A percentile compares a stretch with the other conserved stretches of the same genome.
phyloP scores from a whole-genome alignment of 768 basidiomycete species.

The Tylopilus subfusipes region DNA sequence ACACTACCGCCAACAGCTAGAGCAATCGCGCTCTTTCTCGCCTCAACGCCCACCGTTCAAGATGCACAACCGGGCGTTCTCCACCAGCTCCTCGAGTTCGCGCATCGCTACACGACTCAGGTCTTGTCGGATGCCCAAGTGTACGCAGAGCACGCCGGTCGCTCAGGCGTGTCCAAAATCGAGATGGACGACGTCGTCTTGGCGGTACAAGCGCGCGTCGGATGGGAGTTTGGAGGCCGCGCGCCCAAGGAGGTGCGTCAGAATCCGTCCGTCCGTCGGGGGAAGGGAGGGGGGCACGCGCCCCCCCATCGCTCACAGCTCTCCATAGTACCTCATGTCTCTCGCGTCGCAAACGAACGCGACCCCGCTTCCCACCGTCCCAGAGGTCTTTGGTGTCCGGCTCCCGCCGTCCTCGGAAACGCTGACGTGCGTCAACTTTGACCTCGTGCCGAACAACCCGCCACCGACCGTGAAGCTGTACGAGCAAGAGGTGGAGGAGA shows the following conservation, averaged over 20 bases:
- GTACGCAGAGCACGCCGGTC: slow-evolving; percentile 83
- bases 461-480: slow-evolving; percentile 73
- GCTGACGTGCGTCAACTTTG: slow-evolving; percentile 79
- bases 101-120: slow-evolving; percentile 79
- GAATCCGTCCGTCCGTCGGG: too few relatives aligned
- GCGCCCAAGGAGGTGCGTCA: slow-evolving; percentile 79
- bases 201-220: slow-evolving; percentile 84
- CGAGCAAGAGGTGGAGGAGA: slow-evolving; percentile 80
- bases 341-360: slow-evolving; percentile 83
- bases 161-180: slow-evolving; percentile 57
- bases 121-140: slow-evolving; percentile 82
- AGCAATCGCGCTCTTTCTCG: slow-evolving; percentile 77
- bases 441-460: slow-evolving; percentile 80
- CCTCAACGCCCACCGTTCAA: slow-evolving; percentile 79
- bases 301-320: background rate
- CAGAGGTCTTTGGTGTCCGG: slow-evolving; percentile 84
- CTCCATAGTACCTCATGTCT: slow-evolving; percentile 68
- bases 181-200: slow-evolving; percentile 80
- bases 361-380: slow-evolving; percentile 75
- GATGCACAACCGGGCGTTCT: slow-evolving; percentile 85
- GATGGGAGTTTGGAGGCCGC: slow-evolving; percentile 89
- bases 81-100: slow-evolving; percentile 84
- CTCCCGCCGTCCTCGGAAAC: slow-evolving; percentile 68
- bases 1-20: slow-evolving; percentile 82
- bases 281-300: too few relatives aligned